Base-by-base conservation (phyloP, 768 basidiomycete species). In the Suillus decipiens region DNA sequence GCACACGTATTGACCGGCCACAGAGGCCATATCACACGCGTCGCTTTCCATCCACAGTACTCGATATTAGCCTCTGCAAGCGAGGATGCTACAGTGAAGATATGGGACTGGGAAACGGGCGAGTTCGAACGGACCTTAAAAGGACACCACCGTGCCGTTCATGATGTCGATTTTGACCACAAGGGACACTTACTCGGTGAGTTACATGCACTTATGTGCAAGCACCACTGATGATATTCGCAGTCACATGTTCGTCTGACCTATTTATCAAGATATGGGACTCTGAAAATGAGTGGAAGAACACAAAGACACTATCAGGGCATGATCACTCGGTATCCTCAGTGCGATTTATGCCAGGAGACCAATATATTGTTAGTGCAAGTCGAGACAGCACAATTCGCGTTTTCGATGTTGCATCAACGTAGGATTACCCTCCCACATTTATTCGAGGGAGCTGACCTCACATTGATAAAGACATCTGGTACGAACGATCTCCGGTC, bases 101-200 rank as follows among this genome's bases (percentile, higher is more conserved):
- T 96, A 54, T 96, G 95, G 94, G 95, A 96, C 70, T 96, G 94
- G 94, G 95, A 96, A 74, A 90, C 91, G 36, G 95, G 95, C 47
- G 94, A 96, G 68, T 91, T 95, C 73, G 95, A 96, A 75, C 79
- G 93, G 67, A 96, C 95, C 11, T 76, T 96, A 63, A 96, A 95
- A 76, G 92, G 94, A 8, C 95, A 96, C 78, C 96, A 95, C 39
- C 93, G 92, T 73, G 86, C 89, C 22, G 89, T 96, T 34, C 86
- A 86, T 73, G 95, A 95, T 76, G 86, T 92, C 61, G 91, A 95
- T 73, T 96, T 90, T 71, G 93, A 96, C 75, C 85, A 87, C 64
- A 93, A 92, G 78, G 95, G 95, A 39, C 87, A 86, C 67, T 74
- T 90, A 33, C 79, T 95, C 67, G 93, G 95, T 93, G 71, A 65